Evolutionary conservation across 306 rosid species (phyloP), one percentile per base, ranked within the genome.

Genomic region (cucumber (Cucumis sativus)): DNA sequence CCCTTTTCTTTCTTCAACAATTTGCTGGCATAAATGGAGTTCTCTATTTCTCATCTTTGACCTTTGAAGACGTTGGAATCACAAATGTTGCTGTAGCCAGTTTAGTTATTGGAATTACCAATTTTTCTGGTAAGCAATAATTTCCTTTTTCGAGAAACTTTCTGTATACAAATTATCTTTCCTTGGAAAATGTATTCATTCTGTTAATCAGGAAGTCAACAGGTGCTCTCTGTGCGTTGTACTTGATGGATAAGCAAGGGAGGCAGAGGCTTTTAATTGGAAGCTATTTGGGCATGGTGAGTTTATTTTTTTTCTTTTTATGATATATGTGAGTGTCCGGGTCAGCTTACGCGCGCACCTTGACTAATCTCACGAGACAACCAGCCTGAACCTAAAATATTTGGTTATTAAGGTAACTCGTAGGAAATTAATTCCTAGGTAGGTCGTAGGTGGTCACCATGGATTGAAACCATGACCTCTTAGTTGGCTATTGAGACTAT

Each of bases 281-380:
- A 82, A 93, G 98, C 89, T 91, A 91, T 78, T n/a, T 85, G 35
- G 98, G 97, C 84, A 93, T 93, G 98, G 97, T 93, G 79, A 86
- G 97, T 23, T 23, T n/a, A n/a, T n/a, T 23, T 23, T 23, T 0
- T 23, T 23, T 23, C 25, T 23, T 23, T 23, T 23, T 23, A 0
- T 23, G 25, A 23, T 23, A 23, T 23, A 0, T 23, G 25, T 23
- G 25, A 23, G 25, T 23, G 25, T 23, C 25, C 25, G 25, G 25
- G 25, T 23, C 25, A 23, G 25, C 25, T 23, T 23, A 23, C 25
- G 25, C 25, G 25, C 25, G 25, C 25, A 23, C 25, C 25, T 23
- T 23, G 25, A 23, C 25, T 23, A 23, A 23, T 23, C 25, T 23
- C 25, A 23, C 25, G 25, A 23, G 25, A 23, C 25, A 23, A 23